Percentiles rank a stretch among this genome's conserved stretches.
phyloP scores from a whole-genome alignment of 176 grass and related monocot genomes.

The Carex myosuroides region DNA sequence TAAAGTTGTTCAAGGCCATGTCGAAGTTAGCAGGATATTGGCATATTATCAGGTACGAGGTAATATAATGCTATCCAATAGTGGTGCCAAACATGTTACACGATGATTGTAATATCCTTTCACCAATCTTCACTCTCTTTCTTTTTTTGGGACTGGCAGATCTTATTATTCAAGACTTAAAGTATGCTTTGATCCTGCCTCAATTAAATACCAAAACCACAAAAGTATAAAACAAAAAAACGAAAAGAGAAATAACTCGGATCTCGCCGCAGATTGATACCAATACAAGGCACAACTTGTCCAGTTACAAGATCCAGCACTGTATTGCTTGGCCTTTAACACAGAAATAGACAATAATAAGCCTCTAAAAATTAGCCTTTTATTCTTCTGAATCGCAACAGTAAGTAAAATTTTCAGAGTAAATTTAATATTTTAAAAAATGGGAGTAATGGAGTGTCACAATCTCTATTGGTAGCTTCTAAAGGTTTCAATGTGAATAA shows the following conservation, averaged over 20 bases:
- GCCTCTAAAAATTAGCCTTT: neutral
- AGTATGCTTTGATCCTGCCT: neutral
- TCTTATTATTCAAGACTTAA: neutral
- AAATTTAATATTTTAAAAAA: neutral
- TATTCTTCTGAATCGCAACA: neutral
- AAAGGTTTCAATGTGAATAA: neutral
- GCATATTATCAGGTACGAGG: constrained; percentile 85
- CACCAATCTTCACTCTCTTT: neutral
- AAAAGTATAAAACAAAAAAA: neutral
- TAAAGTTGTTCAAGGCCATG: constrained; percentile 88
- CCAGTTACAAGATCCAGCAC: neutral
- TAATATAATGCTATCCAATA: neutral
- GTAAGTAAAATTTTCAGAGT: neutral
- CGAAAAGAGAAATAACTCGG: neutral
- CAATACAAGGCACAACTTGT: neutral
- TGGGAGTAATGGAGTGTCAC: neutral
- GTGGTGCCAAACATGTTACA: constrained; percentile 1
- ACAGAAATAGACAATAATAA: neutral
- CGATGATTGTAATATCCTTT: neutral
- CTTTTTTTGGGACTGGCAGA: neutral
- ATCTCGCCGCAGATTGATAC: neutral
- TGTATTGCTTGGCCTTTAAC: neutral
- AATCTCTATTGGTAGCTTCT: neutral
- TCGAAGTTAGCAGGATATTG: constrained; percentile 89
- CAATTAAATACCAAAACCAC: neutral